Percentiles rank a stretch among this genome's conserved stretches.
Conservation (phyloP, 2,329 filamentous ascomycete species). For the Purpureocillium takamizusanense region DNA sequence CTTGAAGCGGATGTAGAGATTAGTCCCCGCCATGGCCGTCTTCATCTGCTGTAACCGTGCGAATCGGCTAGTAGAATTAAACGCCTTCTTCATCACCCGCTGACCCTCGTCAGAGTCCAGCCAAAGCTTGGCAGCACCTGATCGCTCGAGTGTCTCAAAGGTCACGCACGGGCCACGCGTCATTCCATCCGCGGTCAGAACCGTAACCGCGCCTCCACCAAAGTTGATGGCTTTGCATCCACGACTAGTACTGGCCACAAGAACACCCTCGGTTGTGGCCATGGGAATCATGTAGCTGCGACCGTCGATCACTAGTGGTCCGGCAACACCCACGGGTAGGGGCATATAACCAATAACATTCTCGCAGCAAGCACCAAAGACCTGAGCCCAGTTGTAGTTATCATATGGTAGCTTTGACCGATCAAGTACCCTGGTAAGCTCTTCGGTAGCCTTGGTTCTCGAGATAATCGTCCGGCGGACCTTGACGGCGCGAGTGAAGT, state of each 20-base stretch:
- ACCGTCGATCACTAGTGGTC: constrained; percentile 86
- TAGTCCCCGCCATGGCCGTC: constrained; percentile 86
- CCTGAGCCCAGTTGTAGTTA: constrained; percentile 90
- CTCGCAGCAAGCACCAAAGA: constrained; percentile 94
- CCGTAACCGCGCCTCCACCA: constrained; percentile 84
- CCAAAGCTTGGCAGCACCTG: constrained; percentile 92
- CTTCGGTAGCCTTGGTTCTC: constrained; percentile 73
- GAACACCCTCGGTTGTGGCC: constrained; percentile 95
- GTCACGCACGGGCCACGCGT: constrained; percentile 89
- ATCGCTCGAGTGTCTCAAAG: constrained; percentile 82
- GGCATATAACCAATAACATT: constrained; percentile 96
- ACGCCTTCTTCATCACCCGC: constrained; percentile 76
- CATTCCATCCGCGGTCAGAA: constrained; percentile 94
- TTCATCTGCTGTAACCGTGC: constrained; percentile 84
- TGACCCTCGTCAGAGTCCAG: constrained; percentile 86
- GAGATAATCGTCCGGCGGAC: constrained; percentile 82
- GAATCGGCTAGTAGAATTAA: constrained; percentile 94
- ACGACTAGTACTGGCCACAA: constrained; percentile 87
- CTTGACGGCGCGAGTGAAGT: constrained; percentile 91
- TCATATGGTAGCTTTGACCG: constrained; percentile 80
- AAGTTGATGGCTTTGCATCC: constrained; percentile 97
- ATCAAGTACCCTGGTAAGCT: constrained; percentile 68
- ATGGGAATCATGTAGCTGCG: constrained; percentile 96
- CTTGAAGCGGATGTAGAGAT: constrained; percentile 96
- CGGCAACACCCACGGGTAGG: constrained; percentile 86